Percentiles rank a stretch among this genome's conserved stretches.
Conservation (phyloP, 2,329 filamentous ascomycete species). For the Cordyceps militaris region DNA sequence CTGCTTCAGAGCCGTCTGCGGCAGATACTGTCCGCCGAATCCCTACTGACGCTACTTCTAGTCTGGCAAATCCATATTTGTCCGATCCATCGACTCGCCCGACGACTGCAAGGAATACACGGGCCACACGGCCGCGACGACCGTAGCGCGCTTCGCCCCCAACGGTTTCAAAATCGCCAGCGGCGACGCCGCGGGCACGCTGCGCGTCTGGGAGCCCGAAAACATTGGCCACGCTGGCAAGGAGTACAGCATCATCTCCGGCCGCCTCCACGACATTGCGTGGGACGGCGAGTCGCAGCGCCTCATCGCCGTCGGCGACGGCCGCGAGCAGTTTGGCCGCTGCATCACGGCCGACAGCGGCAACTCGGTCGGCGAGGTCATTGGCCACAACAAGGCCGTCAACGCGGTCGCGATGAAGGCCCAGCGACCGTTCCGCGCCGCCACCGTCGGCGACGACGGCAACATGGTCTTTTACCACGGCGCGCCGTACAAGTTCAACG, state of each 20-base stretch:
- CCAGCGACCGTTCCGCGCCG: constrained; percentile 83
- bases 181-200: constrained; percentile 75
- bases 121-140: constrained; percentile 80
- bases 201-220: constrained; percentile 89
- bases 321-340: constrained; percentile 86
- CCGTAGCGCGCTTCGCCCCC: constrained; percentile 87
- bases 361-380: constrained; percentile 91
- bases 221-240: constrained; percentile 81
- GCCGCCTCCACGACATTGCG: constrained; percentile 90
- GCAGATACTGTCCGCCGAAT: neutral
- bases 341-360: constrained; percentile 94
- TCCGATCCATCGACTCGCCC: constrained; percentile 89
- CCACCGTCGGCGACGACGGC: constrained; percentile 85
- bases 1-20: neutral
- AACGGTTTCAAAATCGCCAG: constrained; percentile 93
- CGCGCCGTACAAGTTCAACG: constrained; percentile 91
- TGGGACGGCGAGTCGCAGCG: constrained; percentile 98
- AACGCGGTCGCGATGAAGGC: constrained; percentile 87
- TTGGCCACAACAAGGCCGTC: constrained; percentile 82
- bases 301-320: constrained; percentile 92
- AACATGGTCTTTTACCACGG: constrained; percentile 89
- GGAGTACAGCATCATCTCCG: constrained; percentile 90
- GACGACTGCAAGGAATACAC: constrained; percentile 83
- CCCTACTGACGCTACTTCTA: constrained; percentile 27
- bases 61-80: constrained; percentile 95